phyloP scores from a whole-genome alignment of 2,329 filamentous ascomycete genomes.

The Karstenula rhodostoma region DNA sequence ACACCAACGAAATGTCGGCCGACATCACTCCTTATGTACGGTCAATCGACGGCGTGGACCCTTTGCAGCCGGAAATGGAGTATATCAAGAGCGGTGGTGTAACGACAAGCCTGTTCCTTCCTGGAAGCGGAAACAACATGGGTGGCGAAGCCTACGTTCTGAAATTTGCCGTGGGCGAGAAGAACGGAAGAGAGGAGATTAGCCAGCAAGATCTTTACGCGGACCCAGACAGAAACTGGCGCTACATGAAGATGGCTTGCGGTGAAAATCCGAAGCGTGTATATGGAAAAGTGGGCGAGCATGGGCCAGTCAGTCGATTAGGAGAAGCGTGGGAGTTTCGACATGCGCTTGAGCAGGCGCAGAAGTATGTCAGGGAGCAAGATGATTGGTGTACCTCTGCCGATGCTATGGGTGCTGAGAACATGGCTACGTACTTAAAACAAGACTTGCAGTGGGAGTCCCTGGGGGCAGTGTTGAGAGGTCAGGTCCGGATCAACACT shows the following conservation, averaged over 20 bases:
- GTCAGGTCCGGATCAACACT: conserved; percentile 73
- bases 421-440: conserved; percentile 66
- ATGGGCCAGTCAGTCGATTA: conserved; percentile 67
- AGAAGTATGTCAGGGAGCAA: conserved; percentile 64
- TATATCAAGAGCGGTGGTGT: conserved; percentile 78
- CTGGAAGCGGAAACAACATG: conserved; percentile 76
- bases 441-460: conserved; percentile 71
- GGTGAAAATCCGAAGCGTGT: conserved; percentile 73
- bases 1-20: conserved; percentile 69
- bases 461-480: conserved; percentile 68
- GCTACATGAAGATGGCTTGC: conserved; percentile 81
- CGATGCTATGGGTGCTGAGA: conserved; percentile 58
- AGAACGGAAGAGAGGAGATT: conserved; percentile 68
- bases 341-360: conserved; percentile 71
- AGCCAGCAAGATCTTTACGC: conserved; percentile 71
- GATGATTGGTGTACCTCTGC: conserved; percentile 73
- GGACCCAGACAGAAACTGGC: conserved; percentile 70
- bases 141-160: conserved; percentile 74
- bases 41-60: conserved; percentile 70
- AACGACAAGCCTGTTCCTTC: conserved; percentile 71
- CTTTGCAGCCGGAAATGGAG: conserved; percentile 70
- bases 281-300: conserved; percentile 64
- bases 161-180: conserved; percentile 70
- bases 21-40: conserved; percentile 74
- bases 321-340: conserved; percentile 76